A percentile compares a stretch with the other conserved stretches of the same genome.
Evolutionary conservation across 352 stramenopile species (phyloP).

Genomic region (Globisporangium irregulare): DNA sequence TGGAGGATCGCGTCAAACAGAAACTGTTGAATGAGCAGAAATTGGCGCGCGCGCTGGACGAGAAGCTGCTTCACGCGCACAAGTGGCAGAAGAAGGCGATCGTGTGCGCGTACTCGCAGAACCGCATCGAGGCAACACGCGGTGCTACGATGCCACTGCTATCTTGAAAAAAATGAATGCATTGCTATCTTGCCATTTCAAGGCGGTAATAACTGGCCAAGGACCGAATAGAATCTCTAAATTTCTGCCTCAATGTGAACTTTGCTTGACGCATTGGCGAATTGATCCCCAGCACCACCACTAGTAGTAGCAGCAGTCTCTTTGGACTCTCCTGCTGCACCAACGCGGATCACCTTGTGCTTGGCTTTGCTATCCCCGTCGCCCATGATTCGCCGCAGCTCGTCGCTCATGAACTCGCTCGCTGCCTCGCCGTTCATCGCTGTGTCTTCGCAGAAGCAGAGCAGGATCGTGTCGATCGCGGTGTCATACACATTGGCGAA

Average conservation of each 20-base stretch:
- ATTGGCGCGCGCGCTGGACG: slow-evolving; percentile 22
- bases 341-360: slow-evolving; percentile 42
- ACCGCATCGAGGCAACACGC: slow-evolving; percentile 13
- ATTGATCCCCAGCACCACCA: background rate
- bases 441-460: slow-evolving; percentile 96
- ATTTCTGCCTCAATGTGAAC: slow-evolving; percentile 45
- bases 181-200: background rate
- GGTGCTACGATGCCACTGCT: slow-evolving; percentile 10
- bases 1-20: slow-evolving; percentile 45
- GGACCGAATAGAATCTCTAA: slow-evolving; percentile 5
- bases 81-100: slow-evolving; percentile 66
- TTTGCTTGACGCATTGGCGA: slow-evolving; percentile 20
- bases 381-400: slow-evolving; percentile 65
- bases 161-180: background rate
- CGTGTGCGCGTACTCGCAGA: slow-evolving; percentile 72
- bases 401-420: slow-evolving; percentile 80
- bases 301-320: slow-evolving; percentile 1
- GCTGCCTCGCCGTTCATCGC: slow-evolving; percentile 51
- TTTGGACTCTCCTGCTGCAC: background rate
- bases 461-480: slow-evolving; percentile 93
- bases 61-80: slow-evolving; percentile 33
- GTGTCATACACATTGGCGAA: slow-evolving; percentile 96
- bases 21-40: slow-evolving; percentile 28
- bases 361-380: slow-evolving; percentile 21
- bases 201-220: background rate